Evolutionary conservation across 1,139 yeast species (phyloP).

Genomic region (Lodderomyces orthopsilosis): DNA sequence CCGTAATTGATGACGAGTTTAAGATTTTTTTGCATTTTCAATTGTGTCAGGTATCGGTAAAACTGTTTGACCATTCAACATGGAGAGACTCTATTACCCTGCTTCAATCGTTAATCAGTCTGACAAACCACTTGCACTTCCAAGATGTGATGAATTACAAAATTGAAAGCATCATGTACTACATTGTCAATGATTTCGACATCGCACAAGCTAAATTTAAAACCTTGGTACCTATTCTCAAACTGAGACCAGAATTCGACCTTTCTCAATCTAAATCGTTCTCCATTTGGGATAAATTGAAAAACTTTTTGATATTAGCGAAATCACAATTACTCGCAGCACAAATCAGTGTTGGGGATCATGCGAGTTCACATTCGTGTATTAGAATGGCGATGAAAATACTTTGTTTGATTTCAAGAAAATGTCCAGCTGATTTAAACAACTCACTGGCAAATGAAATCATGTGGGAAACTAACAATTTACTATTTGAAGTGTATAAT

Average conservation of each 20-base stretch:
- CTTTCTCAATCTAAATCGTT: conserved; percentile 16
- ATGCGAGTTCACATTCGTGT: conserved; percentile 26
- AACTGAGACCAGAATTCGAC: conserved; percentile 29
- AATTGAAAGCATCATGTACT: conserved; percentile 30
- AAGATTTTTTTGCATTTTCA: conserved; percentile 16
- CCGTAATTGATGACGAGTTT: conserved; percentile 3
- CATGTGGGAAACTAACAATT: conserved; percentile 31
- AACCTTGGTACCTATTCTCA: conserved; percentile 10
- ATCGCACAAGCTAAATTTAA: conserved; percentile 23
- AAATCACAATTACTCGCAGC: conserved; percentile 33
- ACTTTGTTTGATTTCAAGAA: conserved; percentile 40
- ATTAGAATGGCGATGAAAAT: conserved; percentile 41
- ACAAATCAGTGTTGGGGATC: conserved; percentile 18
- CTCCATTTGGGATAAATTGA: conserved; percentile 25
- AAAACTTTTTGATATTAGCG: conserved; percentile 34
- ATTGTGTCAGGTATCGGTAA: conserved; percentile 15
- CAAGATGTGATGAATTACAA: conserved; percentile 26
- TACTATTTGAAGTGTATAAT: conserved; percentile 34
- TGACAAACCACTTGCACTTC: conserved; percentile 10
- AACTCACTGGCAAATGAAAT: conserved; percentile 22
- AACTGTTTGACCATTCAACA: conserved; percentile 14
- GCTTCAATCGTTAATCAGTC: conserved; percentile 14
- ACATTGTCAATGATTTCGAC: conserved; percentile 15
- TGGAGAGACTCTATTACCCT: conserved; percentile 15
- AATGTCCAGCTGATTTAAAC: conserved; percentile 22